These are phyloP conservation scores for Rhizopogon vulgaris DNA, from an alignment of 768 basidiomycete species.

Conservation along the genomic window DNA sequence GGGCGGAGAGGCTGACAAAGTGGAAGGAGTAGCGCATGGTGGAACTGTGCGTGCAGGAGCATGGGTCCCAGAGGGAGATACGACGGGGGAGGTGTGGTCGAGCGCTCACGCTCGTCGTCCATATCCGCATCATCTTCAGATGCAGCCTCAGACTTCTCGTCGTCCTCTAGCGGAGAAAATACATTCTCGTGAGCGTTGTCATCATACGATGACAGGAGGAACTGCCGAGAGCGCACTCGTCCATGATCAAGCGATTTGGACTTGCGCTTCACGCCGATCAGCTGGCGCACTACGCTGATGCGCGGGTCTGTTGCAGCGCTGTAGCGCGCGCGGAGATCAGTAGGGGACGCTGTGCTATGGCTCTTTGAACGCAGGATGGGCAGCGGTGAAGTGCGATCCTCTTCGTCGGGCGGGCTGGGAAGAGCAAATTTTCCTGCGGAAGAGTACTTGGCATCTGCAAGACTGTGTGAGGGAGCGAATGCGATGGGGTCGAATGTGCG, in stretches of 20 bases:
- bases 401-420: constrained; percentile 56
- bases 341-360: constrained; percentile 8
- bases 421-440: constrained; percentile 65
- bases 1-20: constrained; percentile 55
- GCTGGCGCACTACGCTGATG: constrained; percentile 57
- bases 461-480: constrained; percentile 57
- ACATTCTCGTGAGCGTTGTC: constrained; percentile 23
- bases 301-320: constrained; percentile 64
- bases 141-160: constrained; percentile 33
- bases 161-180: constrained; percentile 16
- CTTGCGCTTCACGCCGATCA: constrained; percentile 71
- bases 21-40: constrained; percentile 57
- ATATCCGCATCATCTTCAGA: constrained; percentile 36
- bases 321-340: constrained; percentile 36
- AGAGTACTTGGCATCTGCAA: constrained; percentile 67
- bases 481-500: constrained; percentile 64
- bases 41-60: constrained; percentile 63
- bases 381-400: constrained; percentile 28
- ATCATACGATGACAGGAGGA: constrained; percentile 42
- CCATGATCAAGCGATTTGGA: constrained; percentile 40
- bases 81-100: constrained; percentile 63
- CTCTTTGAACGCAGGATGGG: constrained; percentile 4
- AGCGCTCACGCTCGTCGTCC: constrained; percentile 32
- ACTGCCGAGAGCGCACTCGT: constrained; percentile 29
- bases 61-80: constrained; percentile 69